Base-by-base conservation (phyloP, 345 rosid species). In the Melastoma malabathricum region DNA sequence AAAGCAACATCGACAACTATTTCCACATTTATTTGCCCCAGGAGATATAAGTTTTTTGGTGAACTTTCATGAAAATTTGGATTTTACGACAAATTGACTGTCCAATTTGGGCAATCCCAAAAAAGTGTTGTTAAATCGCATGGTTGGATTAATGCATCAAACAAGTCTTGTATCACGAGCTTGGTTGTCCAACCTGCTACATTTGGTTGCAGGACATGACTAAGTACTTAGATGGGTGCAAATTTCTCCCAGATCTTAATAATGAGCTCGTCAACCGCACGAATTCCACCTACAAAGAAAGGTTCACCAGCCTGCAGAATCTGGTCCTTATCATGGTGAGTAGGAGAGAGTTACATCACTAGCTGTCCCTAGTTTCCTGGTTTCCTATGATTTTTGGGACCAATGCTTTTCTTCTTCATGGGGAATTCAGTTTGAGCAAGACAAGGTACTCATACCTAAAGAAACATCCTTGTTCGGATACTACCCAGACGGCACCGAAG, bases 401-500 rank as follows among this genome's bases (percentile, higher is more conserved):
- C 58, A 22, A 6, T 8, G 17, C 39, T 51, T 50, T 55, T 14
- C 46, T 12, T 60, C 47, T 50, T 20, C 39, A 19, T 52, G 38
- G 38, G 38, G 9, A 29, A 29, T 29, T 52, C 72, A 83, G 97
- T 89, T 89, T 67, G 90, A 86, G 55, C 82, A 83, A 0, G 97
- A 86, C 57, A 68, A 78, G 0, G 70, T 83, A 59, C 62, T 83
- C 76, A 58, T 79, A 67, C 94, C 97, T 2, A 86, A 78, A 60
- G 84, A 83, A 74, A 89, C 95, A 8, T 68, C 97, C 51, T 76
- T 80, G 82, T 89, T 83, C 54, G 89, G 97, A 22, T 80, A 83
- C 57, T 83, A 70, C 64, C 82, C 83, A n/a, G 94, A 81, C 50
- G 89, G 94, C 0, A 46, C 78, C 49, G 79, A 74, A 34, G 50